phyloP scores from a whole-genome alignment of 2,329 filamentous ascomycete genomes.

The Penicillium sp. region DNA sequence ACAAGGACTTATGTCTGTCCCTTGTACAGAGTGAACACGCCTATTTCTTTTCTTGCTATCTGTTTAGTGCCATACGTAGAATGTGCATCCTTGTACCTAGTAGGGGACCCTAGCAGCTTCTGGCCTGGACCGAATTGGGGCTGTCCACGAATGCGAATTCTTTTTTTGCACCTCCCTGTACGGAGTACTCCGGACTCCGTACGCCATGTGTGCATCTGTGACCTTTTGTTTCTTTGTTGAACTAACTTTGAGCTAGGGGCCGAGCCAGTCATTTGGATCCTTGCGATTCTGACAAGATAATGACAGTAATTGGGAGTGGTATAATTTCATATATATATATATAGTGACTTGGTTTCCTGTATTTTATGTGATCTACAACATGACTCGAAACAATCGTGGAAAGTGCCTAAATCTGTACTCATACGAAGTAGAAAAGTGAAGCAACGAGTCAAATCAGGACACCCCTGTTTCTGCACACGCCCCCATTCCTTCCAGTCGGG shows the following conservation, averaged over 20 bases:
- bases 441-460: not conserved
- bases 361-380: not conserved
- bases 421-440: not conserved
- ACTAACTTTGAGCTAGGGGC: not conserved
- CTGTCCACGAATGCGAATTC: not conserved
- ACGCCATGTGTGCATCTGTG: not conserved
- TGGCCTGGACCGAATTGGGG: not conserved
- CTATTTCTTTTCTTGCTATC: not conserved
- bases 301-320: not conserved
- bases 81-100: no score
- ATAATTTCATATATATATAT: not conserved
- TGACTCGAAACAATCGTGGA: not conserved
- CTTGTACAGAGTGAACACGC: not conserved
- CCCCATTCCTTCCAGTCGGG: not conserved
- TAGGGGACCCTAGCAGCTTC: not conserved
- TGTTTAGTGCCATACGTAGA: no score
- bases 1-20: not conserved
- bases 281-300: not conserved
- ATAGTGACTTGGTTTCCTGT: not conserved
- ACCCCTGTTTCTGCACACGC: not conserved
- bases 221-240: not conserved
- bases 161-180: not conserved
- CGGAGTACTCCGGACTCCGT: not conserved
- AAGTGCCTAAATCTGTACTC: not conserved
- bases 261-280: not conserved